phyloP scores from a whole-genome alignment of 352 stramenopile genomes.

The Pythium scleroteichum region DNA sequence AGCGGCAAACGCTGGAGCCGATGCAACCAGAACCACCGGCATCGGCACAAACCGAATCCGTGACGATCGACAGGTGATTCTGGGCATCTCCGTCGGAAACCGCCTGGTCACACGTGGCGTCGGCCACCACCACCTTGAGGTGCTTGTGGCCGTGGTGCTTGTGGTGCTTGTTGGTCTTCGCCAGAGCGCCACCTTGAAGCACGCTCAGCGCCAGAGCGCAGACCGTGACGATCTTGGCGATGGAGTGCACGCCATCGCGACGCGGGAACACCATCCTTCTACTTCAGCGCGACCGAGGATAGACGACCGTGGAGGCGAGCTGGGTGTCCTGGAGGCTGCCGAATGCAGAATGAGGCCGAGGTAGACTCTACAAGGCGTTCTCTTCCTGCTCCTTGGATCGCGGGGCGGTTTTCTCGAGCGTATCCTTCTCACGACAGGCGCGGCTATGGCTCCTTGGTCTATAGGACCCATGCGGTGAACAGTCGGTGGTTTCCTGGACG shows the following conservation, averaged over 20 bases:
- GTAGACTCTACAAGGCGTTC: not conserved
- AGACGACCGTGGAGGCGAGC: not conserved
- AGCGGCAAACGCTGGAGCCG: not conserved
- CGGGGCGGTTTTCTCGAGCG: not conserved
- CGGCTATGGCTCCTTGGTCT: too few relatives aligned
- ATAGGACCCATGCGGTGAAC: not conserved
- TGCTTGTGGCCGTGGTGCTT: not conserved
- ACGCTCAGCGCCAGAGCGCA: not conserved
- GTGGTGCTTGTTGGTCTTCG: not conserved
- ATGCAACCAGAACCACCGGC: not conserved
- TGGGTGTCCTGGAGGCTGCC: not conserved
- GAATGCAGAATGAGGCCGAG: not conserved
- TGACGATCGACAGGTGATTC: not conserved
- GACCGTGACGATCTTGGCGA: not conserved
- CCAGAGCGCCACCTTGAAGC: not conserved
- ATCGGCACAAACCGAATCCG: not conserved
- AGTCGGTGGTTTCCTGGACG: not conserved
- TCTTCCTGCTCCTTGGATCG: not conserved
- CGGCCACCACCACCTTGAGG: not conserved
- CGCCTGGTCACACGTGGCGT: not conserved
- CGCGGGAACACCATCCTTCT: slow-evolving; percentile 1
- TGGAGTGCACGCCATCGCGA: not conserved
- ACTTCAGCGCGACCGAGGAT: not conserved
- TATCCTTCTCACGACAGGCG: not conserved
- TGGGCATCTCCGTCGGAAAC: not conserved